Percentiles rank a stretch among this genome's conserved stretches.
Conservation (phyloP, 2,329 filamentous ascomycete genomes). For the Aspergillus jensenii region DNA sequence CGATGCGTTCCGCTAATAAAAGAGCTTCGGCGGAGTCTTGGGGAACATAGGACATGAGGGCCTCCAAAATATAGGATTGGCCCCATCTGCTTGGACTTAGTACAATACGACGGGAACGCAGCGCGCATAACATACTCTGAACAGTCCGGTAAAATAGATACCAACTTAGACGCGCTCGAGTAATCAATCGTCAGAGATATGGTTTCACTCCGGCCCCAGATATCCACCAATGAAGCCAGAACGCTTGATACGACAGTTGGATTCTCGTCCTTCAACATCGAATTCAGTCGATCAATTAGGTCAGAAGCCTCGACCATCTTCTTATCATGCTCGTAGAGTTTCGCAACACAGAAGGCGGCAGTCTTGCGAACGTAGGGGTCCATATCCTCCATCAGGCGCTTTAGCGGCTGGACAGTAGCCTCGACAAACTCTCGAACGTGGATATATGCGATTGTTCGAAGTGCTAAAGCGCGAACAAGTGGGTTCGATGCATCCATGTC, state of each 20-base stretch:
- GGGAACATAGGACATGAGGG: conserved; percentile 95
- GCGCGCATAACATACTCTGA: conserved; percentile 70
- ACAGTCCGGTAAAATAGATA: conserved; percentile 92
- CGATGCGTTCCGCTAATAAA: conserved; percentile 86
- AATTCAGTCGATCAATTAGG: conserved; percentile 86
- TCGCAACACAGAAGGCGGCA: conserved; percentile 92
- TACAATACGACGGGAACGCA: not conserved
- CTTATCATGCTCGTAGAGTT: conserved; percentile 95
- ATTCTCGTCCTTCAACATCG: conserved; percentile 90
- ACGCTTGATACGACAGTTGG: conserved; percentile 96
- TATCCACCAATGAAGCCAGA: conserved; percentile 87
- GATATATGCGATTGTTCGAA: conserved; percentile 96
- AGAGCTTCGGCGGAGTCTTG: conserved; percentile 86
- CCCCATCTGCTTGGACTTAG: conserved; percentile 69
- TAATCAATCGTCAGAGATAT: conserved; percentile 99
- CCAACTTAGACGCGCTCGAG: conserved; percentile 94
- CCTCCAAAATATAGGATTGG: conserved; percentile 96
- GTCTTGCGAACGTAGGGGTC: conserved; percentile 98
- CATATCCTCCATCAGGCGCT: conserved; percentile 75
- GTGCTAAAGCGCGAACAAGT: conserved; percentile 82
- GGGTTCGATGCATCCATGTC: conserved; percentile 95
- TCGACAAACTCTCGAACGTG: conserved; percentile 96
- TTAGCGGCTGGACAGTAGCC: conserved; percentile 80
- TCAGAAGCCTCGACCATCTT: conserved; percentile 86
- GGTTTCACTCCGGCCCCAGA: conserved; percentile 95